Base-by-base conservation (phyloP, 495 filamentous ascomycete genomes). In the Parmelia sp. region DNA sequence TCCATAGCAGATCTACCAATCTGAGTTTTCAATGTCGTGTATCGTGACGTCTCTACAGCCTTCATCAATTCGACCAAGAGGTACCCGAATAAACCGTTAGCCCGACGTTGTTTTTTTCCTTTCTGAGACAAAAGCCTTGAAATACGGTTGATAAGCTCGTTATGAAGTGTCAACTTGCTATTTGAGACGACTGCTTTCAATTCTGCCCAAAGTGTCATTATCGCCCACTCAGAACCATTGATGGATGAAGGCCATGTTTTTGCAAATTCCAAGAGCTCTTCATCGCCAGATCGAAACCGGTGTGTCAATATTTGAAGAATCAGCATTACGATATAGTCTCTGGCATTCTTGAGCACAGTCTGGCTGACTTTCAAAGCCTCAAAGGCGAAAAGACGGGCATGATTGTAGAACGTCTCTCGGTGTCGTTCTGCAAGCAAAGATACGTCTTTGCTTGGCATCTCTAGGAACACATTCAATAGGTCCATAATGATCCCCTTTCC, bases 351-450 rank as follows among this genome's bases (percentile, higher is more conserved):
- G 21, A 23, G 23, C 44, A 59, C 9, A 2, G 40, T 45, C 11
- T 37, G 36, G 7, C 8, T 44, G 15, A 44, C 0, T 44, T 19
- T 15, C 17, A 44, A 44, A 19, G 40, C 21, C 8, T 44, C 40
- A 19, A 44, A 2, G 19, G 40, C 40, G 17, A 44, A 44, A 21
- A 19, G 25, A 21, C 44, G 58, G 0, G 39, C 58, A 42, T 60
- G 58, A 4, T 15, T 12, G 21, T 60, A 60, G 39, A 42, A 47
- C 0, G 44, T 31, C 27, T 60, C 58, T 60, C 58, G 44, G 25
- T 60, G 39, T 42, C 58, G 36, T 36, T 60, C 58, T 47, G 39
- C 58, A 12, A 60, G 58, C 0, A 23, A 25, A 21, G 58, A 60
- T 5, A 42, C 44, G 9, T 45, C 58, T 29, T 60, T 60, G 39